Evolutionary conservation across 176 grass and related monocot genomes (phyloP), one percentile per base, ranked within the genome.

Genomic region (Raddia guianensis): DNA sequence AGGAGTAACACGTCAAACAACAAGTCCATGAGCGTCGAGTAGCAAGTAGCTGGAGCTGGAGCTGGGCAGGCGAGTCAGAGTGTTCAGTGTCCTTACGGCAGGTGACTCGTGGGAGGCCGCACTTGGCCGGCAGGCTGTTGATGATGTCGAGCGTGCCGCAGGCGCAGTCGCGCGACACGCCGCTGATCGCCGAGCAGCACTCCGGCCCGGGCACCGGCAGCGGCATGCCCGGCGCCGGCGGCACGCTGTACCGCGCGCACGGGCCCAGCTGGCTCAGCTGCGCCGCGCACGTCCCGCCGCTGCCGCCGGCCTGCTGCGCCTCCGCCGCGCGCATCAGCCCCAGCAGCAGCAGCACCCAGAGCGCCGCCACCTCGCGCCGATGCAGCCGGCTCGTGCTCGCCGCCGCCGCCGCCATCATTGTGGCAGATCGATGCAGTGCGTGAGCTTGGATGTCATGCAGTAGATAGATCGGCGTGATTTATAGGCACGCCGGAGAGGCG

Each of bases 51-150:
- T 13, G 19, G 6, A 35, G 27, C 57, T 13, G 19, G 6, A 34
- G 7, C 16, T 44, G 45, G 40, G 53, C 73, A 42, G 35, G 70
- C 14, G 3, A 4, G 18, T 64, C 27, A 27, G 27, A 27, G 27
- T 27, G 27, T 27, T 27, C 27, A 0, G 0, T 0, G 6, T 3
- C 6, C 86, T 91, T 89, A 90, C 93, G 73, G 83, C 93, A 92
- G 14, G 49, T 72, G 77, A 90, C 75, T 44, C 70, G 48, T 53
- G 66, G 49, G 59, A 96, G 90, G 44, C 85, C 87, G 46, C 93
- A 96, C 79, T 92, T 92, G 68, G 87, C 68, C 1, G 93, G 90
- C 60, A 92, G 87, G 90, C 87, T 96, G 60, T 81, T 90, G 79
- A 96, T 92, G 81, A 96, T 90, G 42, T 74, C 42, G 70, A 96